Evolutionary conservation across 345 rosid species (phyloP), one percentile per base, ranked within the genome.

Genomic region (Cardiospermum halicacabum): DNA sequence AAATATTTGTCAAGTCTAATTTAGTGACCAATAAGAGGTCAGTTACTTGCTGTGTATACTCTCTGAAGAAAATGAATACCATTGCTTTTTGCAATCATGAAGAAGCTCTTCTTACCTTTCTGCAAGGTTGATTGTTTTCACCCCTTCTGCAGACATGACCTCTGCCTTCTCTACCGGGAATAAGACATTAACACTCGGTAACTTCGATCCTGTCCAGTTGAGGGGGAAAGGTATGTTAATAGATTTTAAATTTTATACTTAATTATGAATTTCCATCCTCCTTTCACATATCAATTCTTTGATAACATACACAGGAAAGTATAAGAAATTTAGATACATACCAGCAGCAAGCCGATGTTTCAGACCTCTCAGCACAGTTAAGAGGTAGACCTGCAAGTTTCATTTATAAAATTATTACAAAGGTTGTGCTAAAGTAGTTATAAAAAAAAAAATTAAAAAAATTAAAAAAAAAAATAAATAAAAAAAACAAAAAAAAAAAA

Each of bases 301-400:
- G n/a, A n/a, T n/a, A n/a, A n/a, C n/a, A n/a, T n/a, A n/a, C n/a
- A n/a, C n/a, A n/a, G n/a, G n/a, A n/a, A n/a, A 57, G 21, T 27
- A 24, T 1, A 18, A 47, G 18, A 25, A 63, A 36, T 19, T 55
- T 43, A 49, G 65, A 59, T 13, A 43, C 19, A 56, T 85, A 92
- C 98, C 96, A 68, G 96, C 96, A 72, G 98, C 98, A 74, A 87
- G 95, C 63, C 95, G 91, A 78, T 89, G 87, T 76, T 84, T 89
- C 75, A 92, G 92, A 77, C 95, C 88, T 81, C 81, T 88, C 69
- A 92, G 76, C 66, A 88, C 78, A 37, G 89, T 89, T 66, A 92
- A 75, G 63, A 89, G 77, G 80, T 89, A 92, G 49, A 92, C 98
- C 98, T 89, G 84, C 22, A 79, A 69, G 59, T 62, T 67, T 66